Evolutionary conservation across 2,329 filamentous ascomycete species (phyloP).

Genomic region (Nigrograna mackinnonii): DNA sequence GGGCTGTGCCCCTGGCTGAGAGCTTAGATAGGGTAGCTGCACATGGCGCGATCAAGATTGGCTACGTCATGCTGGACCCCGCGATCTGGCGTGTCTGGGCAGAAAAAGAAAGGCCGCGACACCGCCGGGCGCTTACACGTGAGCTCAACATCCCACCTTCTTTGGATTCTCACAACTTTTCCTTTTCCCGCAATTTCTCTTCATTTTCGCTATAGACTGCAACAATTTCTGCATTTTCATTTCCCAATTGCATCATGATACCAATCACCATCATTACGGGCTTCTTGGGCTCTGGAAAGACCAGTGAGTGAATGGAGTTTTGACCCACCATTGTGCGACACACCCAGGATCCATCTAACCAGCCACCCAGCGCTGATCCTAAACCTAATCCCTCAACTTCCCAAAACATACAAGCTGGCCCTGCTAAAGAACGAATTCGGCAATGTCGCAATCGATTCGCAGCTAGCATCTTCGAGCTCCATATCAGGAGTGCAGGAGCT

Average conservation of each 20-base stretch:
- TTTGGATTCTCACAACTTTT: background rate
- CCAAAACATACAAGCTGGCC: constrained; percentile 84
- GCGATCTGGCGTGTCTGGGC: constrained; percentile 2
- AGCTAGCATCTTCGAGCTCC: constrained; percentile 79
- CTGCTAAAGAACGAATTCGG: constrained; percentile 98
- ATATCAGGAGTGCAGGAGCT: constrained; percentile 91
- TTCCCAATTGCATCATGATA: constrained; percentile 61
- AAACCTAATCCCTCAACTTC: constrained; percentile 89
- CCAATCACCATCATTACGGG: constrained; percentile 95
- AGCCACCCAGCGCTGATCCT: constrained; percentile 72
- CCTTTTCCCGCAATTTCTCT: constrained; percentile 1
- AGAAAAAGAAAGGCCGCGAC: constrained; percentile 4
- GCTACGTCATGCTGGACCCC: constrained; percentile 6
- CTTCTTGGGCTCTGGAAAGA: constrained; percentile 95
- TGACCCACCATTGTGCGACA: no score
- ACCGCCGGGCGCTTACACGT: constrained; percentile 3
- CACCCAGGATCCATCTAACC: constrained; percentile 7
- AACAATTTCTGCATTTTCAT: no score
- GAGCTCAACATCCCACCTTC: constrained; percentile 5
- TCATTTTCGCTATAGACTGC: no score
- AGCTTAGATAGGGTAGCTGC: no score
- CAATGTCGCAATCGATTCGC: constrained; percentile 89
- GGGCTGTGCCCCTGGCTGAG: constrained; percentile 4
- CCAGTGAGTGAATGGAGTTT: constrained; percentile 62
- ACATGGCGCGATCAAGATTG: background rate